Evolutionary conservation across 2,329 filamentous ascomycete genomes (phyloP), one percentile per base, ranked within the genome.

Genomic region (Epichloe sylvatica): DNA sequence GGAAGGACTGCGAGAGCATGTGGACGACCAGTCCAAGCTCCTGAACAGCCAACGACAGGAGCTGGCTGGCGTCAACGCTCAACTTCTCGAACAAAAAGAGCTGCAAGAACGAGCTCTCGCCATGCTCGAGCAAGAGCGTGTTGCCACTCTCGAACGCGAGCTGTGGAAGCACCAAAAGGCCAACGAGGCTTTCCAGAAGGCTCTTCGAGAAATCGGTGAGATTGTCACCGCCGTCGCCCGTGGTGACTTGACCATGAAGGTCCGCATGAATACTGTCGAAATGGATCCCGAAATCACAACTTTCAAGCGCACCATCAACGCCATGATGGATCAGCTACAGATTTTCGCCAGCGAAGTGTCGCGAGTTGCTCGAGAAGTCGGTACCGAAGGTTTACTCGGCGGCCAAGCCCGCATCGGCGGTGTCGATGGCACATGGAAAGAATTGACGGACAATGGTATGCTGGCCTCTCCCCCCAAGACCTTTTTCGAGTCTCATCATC

Each of bases 231-330:
- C 91, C 54, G 92, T 97, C 57, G 92, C 91, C 51, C 87, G 88
- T 60, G 91, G 91, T 68, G 91, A 97, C 64, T 75, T 97, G 53
- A 95, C 89, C 66, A 96, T 95, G 75, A 94, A 95, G 70, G 91
- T 96, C 55, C 81, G 91, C 61, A 94, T 97, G 66, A 92, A 96
- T 64, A 86, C 86, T 4, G 84, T 94, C 57, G 91, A 97, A 71
- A 92, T 96, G 84, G 91, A 97, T 74, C 89, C 90, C 30, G 91
- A 97, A 74, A 97, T 97, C 62, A 92, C 89, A 30, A 90, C 88
- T 9, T 97, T 97, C 74, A 97, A 97, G 71, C 83, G 88, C 60
- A 96, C 91, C 54, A 97, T 97, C 71, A 97, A 97, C 66, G 94
- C 86, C 57, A 97, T 97, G 91, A 94, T 97, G 80, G 91, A 97